phyloP scores from a whole-genome alignment of 768 basidiomycete genomes.

The Cystobasidium ongulense region DNA sequence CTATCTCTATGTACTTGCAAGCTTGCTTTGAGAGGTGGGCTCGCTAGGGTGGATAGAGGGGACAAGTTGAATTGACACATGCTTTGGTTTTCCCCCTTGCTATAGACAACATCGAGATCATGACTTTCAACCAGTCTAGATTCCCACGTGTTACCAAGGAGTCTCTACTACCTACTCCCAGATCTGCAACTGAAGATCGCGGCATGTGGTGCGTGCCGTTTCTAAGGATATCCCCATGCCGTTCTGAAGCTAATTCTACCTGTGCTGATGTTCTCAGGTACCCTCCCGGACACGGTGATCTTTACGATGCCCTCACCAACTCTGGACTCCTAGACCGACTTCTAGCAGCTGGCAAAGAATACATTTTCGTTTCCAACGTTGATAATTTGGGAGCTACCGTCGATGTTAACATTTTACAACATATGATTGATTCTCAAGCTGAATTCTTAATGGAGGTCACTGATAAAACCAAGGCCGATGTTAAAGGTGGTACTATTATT shows the following conservation, averaged over 20 bases:
- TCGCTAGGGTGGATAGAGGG: not conserved
- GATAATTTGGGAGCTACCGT: conserved; percentile 91
- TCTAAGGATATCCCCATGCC: not conserved
- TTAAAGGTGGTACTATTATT: conserved; percentile 52
- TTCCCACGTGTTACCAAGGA: conserved; percentile 90
- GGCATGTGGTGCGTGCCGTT: conserved; percentile 56
- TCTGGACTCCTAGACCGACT: conserved; percentile 85
- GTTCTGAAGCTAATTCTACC: not conserved
- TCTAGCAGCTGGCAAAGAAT: conserved; percentile 84
- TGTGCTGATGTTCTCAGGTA: conserved; percentile 48
- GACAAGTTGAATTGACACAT: not conserved
- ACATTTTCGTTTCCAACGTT: conserved; percentile 93
- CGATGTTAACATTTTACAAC: conserved; percentile 63
- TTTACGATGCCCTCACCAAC: conserved; percentile 85
- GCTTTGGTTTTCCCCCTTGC: not conserved
- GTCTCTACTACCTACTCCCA: conserved; percentile 72
- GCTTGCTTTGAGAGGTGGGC: too few species aligned
- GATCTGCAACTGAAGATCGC: conserved; percentile 71
- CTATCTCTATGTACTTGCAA: not conserved
- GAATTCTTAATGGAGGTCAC: conserved; percentile 54
- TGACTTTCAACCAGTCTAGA: conserved; percentile 59
- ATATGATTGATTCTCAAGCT: conserved; percentile 53
- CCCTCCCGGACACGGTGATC: conserved; percentile 92
- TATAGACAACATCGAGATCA: conserved; percentile 80
- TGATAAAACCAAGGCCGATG: conserved; percentile 89